phyloP scores from a whole-genome alignment of 805 yeast species.

The Ogataea trehaloabstinens region DNA sequence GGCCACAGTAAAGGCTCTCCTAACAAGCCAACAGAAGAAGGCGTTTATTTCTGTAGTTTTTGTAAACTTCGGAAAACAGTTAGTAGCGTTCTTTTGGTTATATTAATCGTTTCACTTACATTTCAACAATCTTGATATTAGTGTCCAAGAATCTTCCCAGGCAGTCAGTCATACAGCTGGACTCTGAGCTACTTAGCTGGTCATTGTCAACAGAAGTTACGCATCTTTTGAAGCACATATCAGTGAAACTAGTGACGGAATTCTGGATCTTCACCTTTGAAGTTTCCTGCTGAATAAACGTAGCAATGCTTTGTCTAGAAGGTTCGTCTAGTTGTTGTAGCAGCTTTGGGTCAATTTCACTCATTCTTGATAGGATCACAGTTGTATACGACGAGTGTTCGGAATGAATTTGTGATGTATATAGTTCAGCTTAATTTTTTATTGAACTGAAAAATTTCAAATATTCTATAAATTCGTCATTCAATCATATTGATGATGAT shows the following conservation, averaged over 20 bases:
- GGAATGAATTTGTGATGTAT: no score
- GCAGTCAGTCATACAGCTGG: conserved; percentile 74
- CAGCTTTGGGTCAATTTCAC: conserved; percentile 27
- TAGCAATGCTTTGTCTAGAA: conserved; percentile 69
- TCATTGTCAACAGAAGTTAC: conserved; percentile 47
- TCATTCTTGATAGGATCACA: conserved; percentile 11
- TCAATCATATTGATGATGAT: no score
- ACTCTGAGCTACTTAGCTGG: conserved; percentile 57
- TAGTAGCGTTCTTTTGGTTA: no score
- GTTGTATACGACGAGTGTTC: no score
- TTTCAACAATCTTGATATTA: conserved; percentile 77
- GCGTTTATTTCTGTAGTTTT: no score
- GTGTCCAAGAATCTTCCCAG: conserved; percentile 84
- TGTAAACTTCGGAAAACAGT: no score
- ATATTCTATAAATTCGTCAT: no score
- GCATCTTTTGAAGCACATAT: conserved; percentile 88
- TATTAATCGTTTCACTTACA: no score
- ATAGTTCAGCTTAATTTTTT: no score
- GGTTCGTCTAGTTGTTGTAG: conserved; percentile 52
- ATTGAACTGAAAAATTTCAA: no score
- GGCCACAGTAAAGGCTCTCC: no score
- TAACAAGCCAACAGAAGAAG: no score
- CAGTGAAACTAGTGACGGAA: conserved; percentile 85
- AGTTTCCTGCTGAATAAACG: conserved; percentile 78
- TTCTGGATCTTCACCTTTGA: conserved; percentile 84